phyloP scores from a whole-genome alignment of 2,329 filamentous ascomycete species.

The Dothideomycetidae sp. region DNA sequence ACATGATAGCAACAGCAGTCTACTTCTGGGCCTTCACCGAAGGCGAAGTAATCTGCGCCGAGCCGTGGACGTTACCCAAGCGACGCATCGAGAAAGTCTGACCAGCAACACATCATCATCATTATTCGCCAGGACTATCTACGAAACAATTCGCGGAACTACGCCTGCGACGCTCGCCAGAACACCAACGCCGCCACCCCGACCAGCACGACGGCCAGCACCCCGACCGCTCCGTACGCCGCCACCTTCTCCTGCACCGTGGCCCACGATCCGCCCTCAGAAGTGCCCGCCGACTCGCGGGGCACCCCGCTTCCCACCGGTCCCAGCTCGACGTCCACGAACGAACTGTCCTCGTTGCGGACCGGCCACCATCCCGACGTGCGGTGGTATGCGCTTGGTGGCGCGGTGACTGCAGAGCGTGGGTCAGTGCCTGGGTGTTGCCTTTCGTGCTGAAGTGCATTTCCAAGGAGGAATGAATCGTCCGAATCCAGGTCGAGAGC shows the following conservation, averaged over 20 bases:
- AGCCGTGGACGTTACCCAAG: slow-evolving; percentile 37
- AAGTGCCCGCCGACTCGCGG: not conserved
- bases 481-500: too few relatives aligned
- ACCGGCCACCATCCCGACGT: too few relatives aligned
- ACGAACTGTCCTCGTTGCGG: too few relatives aligned
- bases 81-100: slow-evolving; percentile 14
- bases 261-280: not conserved
- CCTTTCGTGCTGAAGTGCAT: too few relatives aligned
- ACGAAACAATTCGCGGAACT: too few relatives aligned
- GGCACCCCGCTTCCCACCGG: not conserved
- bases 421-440: too few relatives aligned
- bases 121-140: too few relatives aligned
- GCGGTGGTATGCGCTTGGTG: too few relatives aligned
- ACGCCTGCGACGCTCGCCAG: not conserved
- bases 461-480: too few relatives aligned
- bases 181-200: not conserved
- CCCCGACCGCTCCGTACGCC: not conserved
- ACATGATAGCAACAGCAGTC: slow-evolving; percentile 66
- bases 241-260: not conserved
- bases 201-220: not conserved
- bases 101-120: too few relatives aligned
- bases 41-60: slow-evolving; percentile 62
- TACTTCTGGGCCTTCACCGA: slow-evolving; percentile 98
- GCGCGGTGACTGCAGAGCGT: too few relatives aligned
- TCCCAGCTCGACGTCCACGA: not conserved